Base-by-base conservation (phyloP, 1,139 yeast species). In the Diutina catenulata region DNA sequence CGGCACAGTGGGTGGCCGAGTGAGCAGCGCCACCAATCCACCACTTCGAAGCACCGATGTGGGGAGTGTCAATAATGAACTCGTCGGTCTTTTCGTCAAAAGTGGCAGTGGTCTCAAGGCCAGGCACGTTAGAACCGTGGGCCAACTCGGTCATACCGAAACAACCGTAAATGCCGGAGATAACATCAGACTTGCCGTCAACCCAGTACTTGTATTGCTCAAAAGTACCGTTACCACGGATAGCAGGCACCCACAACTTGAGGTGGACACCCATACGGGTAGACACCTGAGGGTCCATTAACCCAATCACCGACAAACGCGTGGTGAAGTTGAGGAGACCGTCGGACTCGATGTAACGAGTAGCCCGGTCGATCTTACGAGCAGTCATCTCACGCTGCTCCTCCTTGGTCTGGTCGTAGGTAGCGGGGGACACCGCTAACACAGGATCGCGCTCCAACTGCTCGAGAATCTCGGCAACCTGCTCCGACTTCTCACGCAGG, bases 121-220 rank as follows among this genome's bases (percentile, higher is more conserved):
- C 70, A 35, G 60, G 58, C 36, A 66, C 70, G 50, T 65, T 65
- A 38, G 70, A 64, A 41, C 72, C 72, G 48, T 66, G 72, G 28
- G 69, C 72, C 52, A 66, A 56, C 49, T 66, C 72, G 37, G 71
- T 66, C 72, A 66, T 66, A 40, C 64, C 72, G 47, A 66, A 66
- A 53, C 71, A 66, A 39, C 72, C 71, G 47, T 62, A 65, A 27
- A 65, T 51, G 43, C 60, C 60, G 50, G 60, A 63, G 33, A 64
- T 43, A 3, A 5, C 13, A 11, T 13, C 23, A 8, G 18, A 94
- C 49, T 79, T 69, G 49, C 75, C 74, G 42, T 64, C 59, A 39
- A 84, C 68, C 95, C 95, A 87, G 60, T 74, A 86, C 27, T 74
- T 59, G 59, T 50, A 73, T 63, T 69, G 80, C 27, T 59, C 71